phyloP scores from a whole-genome alignment of 1,284 basidiomycete genomes.

The Irpex sp. region DNA sequence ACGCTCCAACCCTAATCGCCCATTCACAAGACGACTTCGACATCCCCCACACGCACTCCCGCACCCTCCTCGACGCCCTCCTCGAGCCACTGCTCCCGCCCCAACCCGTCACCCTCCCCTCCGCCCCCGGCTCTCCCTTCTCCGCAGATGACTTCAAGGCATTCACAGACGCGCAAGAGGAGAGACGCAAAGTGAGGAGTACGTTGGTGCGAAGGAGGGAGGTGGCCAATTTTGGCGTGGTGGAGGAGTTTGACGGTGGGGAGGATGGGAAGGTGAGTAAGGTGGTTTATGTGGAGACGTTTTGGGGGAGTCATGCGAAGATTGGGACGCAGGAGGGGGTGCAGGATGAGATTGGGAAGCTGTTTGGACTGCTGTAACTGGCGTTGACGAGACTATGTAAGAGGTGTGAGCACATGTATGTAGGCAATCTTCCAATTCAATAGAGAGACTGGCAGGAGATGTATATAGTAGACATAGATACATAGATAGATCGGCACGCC shows the following conservation, averaged over 20 bases:
- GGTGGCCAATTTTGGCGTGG: slow-evolving; percentile 53
- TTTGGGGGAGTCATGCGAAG: slow-evolving; percentile 61
- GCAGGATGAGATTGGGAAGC: slow-evolving; percentile 61
- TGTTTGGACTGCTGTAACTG: slow-evolving; percentile 32
- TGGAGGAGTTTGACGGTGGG: slow-evolving; percentile 49
- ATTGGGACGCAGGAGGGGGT: slow-evolving; percentile 70
- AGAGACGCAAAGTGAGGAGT: slow-evolving; percentile 32
- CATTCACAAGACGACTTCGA: slow-evolving; percentile 83
- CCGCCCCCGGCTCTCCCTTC: slow-evolving; percentile 17
- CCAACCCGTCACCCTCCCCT: slow-evolving; percentile 36
- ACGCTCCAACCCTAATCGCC: slow-evolving; percentile 68
- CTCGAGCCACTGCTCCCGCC: slow-evolving; percentile 60
- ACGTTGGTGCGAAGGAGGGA: slow-evolving; percentile 43
- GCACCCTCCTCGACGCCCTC: slow-evolving; percentile 68
- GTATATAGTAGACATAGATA: no score
- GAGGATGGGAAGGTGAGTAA: slow-evolving; percentile 37
- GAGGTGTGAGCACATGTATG: no score
- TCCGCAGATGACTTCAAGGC: slow-evolving; percentile 20
- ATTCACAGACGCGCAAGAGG: slow-evolving; percentile 19
- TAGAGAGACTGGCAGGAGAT: no score
- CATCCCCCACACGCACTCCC: slow-evolving; percentile 76
- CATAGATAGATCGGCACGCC: no score
- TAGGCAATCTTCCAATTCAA: no score
- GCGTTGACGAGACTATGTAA: neutral
- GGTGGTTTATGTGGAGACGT: slow-evolving; percentile 57